Percentiles rank a stretch among this genome's conserved stretches.
Evolutionary conservation across 2,329 filamentous ascomycete species (phyloP).

Genomic region (Phoma sp.): DNA sequence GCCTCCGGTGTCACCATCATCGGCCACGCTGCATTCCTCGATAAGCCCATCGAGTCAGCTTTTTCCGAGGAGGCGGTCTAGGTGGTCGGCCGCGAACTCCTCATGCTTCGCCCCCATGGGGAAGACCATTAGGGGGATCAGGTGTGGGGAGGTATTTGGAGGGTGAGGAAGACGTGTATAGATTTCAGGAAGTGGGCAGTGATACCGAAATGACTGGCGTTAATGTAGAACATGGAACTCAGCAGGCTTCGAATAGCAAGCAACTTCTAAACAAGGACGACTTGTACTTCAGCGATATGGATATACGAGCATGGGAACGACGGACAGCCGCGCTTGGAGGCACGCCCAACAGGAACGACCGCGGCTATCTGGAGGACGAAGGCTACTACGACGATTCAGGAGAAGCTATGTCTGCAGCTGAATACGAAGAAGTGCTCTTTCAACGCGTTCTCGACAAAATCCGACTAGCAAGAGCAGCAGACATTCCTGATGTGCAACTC

Average conservation of each 20-base stretch:
- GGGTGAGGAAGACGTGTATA: slow-evolving; percentile 55
- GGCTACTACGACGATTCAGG: slow-evolving; percentile 52
- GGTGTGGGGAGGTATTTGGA: slow-evolving; percentile 59
- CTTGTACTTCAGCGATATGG: slow-evolving; percentile 58
- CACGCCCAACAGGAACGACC: slow-evolving; percentile 57
- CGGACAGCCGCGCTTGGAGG: slow-evolving; percentile 56
- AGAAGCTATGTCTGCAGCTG: slow-evolving; percentile 46
- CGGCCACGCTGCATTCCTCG: slow-evolving; percentile 93
- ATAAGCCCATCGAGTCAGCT: slow-evolving; percentile 99
- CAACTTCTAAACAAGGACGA: slow-evolving; percentile 52
- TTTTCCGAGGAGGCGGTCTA: slow-evolving; percentile 99
- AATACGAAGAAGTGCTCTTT: slow-evolving; percentile 77
- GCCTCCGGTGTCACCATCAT: slow-evolving; percentile 92
- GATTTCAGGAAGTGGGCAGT: slow-evolving; percentile 72
- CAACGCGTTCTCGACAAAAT: slow-evolving; percentile 83
- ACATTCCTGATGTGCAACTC: slow-evolving; percentile 80
- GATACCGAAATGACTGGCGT: slow-evolving; percentile 58
- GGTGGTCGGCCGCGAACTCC: slow-evolving; percentile 99
- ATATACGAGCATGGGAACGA: slow-evolving; percentile 51
- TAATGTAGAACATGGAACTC: slow-evolving; percentile 50
- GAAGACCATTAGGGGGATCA: slow-evolving; percentile 99
- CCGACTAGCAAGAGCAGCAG: slow-evolving; percentile 75
- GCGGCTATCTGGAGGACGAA: slow-evolving; percentile 61
- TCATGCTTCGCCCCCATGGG: slow-evolving; percentile 87
- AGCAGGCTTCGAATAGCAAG: slow-evolving; percentile 36